Conservation (phyloP, 83 land plant genomes). For the Picea engelmannii region DNA sequence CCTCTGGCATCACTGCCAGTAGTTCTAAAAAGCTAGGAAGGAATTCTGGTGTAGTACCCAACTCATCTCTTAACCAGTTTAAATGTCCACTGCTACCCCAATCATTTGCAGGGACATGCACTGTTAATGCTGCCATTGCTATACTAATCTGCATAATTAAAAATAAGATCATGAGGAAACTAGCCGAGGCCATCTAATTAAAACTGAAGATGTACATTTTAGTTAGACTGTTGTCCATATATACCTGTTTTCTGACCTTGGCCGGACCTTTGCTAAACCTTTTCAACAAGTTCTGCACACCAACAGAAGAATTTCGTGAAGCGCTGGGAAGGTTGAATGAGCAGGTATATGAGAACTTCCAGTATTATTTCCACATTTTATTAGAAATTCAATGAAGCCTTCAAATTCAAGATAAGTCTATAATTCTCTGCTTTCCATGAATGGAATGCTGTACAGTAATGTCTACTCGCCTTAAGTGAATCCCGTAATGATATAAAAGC, state of each 20-base stretch:
- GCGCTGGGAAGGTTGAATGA: neutral
- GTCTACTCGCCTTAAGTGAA: slow-evolving; percentile 73
- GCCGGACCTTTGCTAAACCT: slow-evolving; percentile 82
- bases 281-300: slow-evolving; percentile 70
- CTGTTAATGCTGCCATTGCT: slow-evolving; percentile 89
- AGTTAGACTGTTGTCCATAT: neutral
- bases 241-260: slow-evolving; percentile 93
- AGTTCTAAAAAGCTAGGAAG: slow-evolving; percentile 75
- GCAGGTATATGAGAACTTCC: neutral
- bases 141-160: slow-evolving; percentile 67
- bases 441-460: neutral
- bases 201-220: neutral
- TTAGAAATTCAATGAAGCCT: too few relatives aligned
- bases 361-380: neutral
- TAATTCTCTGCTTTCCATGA: neutral
- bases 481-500: slow-evolving; percentile 76
- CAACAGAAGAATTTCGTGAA: neutral
- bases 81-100: slow-evolving; percentile 94
- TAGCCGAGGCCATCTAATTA: neutral
- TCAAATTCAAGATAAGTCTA: too few relatives aligned
- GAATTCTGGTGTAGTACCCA: slow-evolving; percentile 71
- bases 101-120: slow-evolving; percentile 84
- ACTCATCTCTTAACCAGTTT: slow-evolving; percentile 79
- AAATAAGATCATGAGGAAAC: neutral
- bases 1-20: slow-evolving; percentile 92